A percentile compares a stretch with the other conserved stretches of the same genome.
Evolutionary conservation across 441 rosid species (phyloP).

Genomic region (Biscutella laevigata): DNA sequence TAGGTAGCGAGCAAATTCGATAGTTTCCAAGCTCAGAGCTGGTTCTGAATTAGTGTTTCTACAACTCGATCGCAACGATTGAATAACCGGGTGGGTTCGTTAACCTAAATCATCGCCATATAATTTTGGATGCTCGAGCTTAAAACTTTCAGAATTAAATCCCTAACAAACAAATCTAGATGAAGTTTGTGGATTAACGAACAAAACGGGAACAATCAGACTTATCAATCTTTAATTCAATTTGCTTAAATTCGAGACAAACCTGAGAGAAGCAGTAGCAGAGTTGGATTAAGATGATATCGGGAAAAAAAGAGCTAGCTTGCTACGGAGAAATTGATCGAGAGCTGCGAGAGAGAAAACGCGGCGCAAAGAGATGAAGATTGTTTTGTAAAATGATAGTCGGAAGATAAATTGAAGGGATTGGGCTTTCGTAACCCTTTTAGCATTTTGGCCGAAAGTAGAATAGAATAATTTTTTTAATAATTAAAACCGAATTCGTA

Average conservation of each 20-base stretch:
- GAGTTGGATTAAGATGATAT: not conserved
- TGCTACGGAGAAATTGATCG: slow-evolving; percentile 1
- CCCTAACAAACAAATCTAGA: not conserved
- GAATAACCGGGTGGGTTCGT: not conserved
- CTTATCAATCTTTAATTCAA: not conserved
- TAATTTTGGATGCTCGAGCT: not conserved
- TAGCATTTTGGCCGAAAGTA: not conserved
- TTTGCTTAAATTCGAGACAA: not conserved
- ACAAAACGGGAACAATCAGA: not conserved
- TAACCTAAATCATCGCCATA: not conserved
- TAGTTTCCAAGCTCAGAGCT: not conserved
- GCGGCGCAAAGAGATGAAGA: slow-evolving; percentile 3
- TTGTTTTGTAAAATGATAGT: not conserved
- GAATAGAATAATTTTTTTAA: too few species aligned
- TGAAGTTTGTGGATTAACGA: not conserved
- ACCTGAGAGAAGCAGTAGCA: slow-evolving; percentile 1
- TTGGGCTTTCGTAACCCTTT: slow-evolving; percentile 9
- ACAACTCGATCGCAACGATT: not conserved
- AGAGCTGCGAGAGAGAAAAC: slow-evolving; percentile 4
- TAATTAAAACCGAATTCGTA: too few species aligned
- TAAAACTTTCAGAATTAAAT: not conserved
- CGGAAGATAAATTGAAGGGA: not conserved
- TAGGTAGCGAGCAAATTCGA: not conserved
- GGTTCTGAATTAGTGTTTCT: slow-evolving; percentile 8
- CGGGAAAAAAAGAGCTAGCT: not conserved